Evolutionary conservation across 75 land plant genomes (phyloP).

Genomic region (Cunninghamia lanceolata): DNA sequence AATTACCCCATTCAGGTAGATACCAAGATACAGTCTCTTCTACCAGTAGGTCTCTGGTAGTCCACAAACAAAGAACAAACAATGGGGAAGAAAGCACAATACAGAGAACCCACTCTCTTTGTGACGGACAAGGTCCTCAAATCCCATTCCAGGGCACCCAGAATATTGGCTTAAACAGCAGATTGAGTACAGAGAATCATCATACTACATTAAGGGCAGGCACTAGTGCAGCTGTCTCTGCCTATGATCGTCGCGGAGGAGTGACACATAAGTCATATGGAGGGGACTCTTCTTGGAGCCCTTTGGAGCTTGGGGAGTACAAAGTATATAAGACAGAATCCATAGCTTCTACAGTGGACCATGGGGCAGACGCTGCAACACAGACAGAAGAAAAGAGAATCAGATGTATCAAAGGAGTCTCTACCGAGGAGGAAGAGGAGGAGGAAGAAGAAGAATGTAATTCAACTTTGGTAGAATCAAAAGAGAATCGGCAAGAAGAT

Average conservation of each 20-base stretch:
- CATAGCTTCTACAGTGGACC: constrained; percentile 6
- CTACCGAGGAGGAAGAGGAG: constrained; percentile 48
- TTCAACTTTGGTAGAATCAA: neutral
- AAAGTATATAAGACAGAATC: constrained; percentile 65
- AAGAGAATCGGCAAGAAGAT: constrained; percentile 5
- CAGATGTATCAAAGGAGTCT: constrained; percentile 52
- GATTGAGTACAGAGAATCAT: neutral
- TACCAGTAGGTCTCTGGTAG: neutral
- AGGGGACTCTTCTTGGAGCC: constrained; percentile 50
- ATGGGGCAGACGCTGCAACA: constrained; percentile 57
- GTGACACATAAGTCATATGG: constrained; percentile 8
- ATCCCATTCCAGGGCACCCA: neutral
- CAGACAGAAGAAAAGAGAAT: constrained; percentile 56
- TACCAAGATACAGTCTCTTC: constrained; percentile 11
- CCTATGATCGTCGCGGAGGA: constrained; percentile 8
- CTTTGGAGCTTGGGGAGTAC: constrained; percentile 57
- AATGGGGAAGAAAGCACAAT: neutral
- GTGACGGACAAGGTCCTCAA: neutral
- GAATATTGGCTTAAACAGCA: neutral
- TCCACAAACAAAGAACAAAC: neutral
- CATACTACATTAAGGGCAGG: neutral
- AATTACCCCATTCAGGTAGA: neutral
- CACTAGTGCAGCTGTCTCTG: neutral
- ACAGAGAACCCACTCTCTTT: constrained; percentile 1
- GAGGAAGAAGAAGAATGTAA: constrained; percentile 22